Conservation (phyloP, 2,329 filamentous ascomycete genomes). For the Bisporella sp. region DNA sequence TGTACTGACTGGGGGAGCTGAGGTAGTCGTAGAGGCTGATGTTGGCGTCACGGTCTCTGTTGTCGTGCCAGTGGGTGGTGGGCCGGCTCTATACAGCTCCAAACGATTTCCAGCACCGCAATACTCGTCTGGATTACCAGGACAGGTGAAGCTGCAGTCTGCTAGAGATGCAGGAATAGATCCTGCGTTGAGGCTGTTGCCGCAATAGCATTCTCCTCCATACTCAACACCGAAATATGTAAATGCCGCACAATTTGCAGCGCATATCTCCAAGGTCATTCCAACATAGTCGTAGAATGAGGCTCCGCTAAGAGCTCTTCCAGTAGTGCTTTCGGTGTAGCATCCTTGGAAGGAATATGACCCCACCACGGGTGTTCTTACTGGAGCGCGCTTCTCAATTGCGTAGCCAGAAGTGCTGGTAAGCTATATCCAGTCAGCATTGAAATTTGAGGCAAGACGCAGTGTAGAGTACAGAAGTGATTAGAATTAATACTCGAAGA, state of each 20-base stretch:
- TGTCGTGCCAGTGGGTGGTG: neutral
- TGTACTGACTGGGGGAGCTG: conserved; percentile 2
- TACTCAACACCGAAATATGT: conserved; percentile 24
- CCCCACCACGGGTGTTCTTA: conserved; percentile 33
- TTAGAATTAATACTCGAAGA: no score
- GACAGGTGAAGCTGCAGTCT: conserved; percentile 21
- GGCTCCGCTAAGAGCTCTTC: conserved; percentile 34
- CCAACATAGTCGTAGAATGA: conserved; percentile 8
- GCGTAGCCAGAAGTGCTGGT: conserved; percentile 30
- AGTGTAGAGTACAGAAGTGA: neutral
- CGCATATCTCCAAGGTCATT: conserved; percentile 26
- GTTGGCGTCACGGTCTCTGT: neutral
- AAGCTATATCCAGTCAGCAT: neutral
- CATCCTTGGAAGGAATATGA: conserved; percentile 41
- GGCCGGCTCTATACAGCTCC: conserved; percentile 14
- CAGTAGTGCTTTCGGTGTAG: conserved; percentile 38
- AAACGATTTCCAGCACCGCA: conserved; percentile 28
- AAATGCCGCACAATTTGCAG: conserved; percentile 16
- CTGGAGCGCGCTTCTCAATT: conserved; percentile 31
- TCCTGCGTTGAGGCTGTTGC: conserved; percentile 15
- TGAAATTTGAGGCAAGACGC: neutral
- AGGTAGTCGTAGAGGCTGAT: neutral
- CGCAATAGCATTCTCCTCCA: conserved; percentile 24
- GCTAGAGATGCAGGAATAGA: conserved; percentile 11
- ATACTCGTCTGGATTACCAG: conserved; percentile 25